These are phyloP conservation scores for Tripidium arundinaceum DNA, from an alignment of 202 grass and related monocot genomes.

Conservation along the genomic window DNA sequence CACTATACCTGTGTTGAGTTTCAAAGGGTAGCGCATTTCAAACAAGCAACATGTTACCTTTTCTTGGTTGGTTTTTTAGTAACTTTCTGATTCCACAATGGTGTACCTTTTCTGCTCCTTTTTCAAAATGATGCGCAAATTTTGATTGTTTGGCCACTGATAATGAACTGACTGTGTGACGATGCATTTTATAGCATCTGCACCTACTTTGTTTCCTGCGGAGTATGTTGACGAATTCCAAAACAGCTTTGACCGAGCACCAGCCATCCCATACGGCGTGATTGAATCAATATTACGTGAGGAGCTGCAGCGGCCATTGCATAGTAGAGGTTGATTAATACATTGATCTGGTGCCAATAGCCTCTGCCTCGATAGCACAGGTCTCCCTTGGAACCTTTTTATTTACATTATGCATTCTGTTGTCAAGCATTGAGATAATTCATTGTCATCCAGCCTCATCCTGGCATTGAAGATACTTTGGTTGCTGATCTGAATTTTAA, in stretches of 20 bases:
- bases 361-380: constrained; percentile 95
- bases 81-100: neutral
- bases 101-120: neutral
- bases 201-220: constrained; percentile 88
- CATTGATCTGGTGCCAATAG: constrained; percentile 85
- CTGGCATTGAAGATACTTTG: constrained; percentile 87
- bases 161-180: constrained; percentile 8
- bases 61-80: neutral
- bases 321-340: constrained; percentile 82
- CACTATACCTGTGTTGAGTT: neutral
- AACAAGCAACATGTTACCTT: neutral
- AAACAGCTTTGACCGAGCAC: constrained; percentile 86
- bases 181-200: constrained; percentile 89
- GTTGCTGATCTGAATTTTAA: constrained; percentile 95
- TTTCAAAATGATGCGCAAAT: neutral
- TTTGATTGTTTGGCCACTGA: neutral
- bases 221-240: constrained; percentile 96
- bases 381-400: constrained; percentile 31
- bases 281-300: constrained; percentile 80
- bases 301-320: constrained; percentile 85
- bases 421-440: constrained; percentile 17
- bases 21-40: neutral
- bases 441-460: constrained; percentile 68
- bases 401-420: constrained; percentile 17
- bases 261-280: constrained; percentile 61